These are phyloP conservation scores for Phialophora macrospora DNA, from an alignment of 2,329 filamentous ascomycete genomes.

Conservation along the genomic window DNA sequence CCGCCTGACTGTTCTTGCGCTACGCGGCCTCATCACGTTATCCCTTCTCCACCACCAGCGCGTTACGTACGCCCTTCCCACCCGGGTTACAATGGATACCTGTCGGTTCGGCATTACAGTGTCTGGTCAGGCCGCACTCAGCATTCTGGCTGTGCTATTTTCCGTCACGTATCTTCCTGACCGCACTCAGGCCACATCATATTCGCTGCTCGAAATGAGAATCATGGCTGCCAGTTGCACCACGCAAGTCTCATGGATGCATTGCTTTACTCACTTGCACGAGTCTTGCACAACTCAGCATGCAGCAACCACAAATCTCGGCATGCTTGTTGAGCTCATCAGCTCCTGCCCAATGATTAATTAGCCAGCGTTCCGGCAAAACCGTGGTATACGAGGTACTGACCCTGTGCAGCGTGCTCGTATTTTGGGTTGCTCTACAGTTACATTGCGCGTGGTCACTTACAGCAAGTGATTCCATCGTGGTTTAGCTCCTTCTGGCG, in stretches of 20 bases:
- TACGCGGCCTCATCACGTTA: constrained; percentile 15
- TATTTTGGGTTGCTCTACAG: constrained; percentile 1
- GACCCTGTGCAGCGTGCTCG: background rate
- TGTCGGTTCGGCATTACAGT: background rate
- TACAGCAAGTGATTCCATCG: background rate
- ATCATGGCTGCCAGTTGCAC: background rate
- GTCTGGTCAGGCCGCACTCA: background rate
- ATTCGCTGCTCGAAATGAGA: background rate
- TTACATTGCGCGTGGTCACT: constrained; percentile 14
- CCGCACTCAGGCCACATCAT: background rate
- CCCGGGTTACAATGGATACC: background rate
- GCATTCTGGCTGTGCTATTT: background rate
- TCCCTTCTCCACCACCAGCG: constrained; percentile 4
- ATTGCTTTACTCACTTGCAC: background rate
- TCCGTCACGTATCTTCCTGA: background rate
- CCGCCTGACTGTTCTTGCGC: constrained; percentile 19
- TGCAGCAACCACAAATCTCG: background rate
- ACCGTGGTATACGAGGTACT: background rate
- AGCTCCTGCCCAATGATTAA: background rate
- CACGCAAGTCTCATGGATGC: background rate
- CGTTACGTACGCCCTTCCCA: background rate
- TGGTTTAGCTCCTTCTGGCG: background rate
- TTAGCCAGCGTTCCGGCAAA: constrained; percentile 19
- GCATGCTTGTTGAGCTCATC: constrained; percentile 1
- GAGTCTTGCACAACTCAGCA: background rate